Conservation (phyloP, 805 yeast species). For the Peterozyma toletana region DNA sequence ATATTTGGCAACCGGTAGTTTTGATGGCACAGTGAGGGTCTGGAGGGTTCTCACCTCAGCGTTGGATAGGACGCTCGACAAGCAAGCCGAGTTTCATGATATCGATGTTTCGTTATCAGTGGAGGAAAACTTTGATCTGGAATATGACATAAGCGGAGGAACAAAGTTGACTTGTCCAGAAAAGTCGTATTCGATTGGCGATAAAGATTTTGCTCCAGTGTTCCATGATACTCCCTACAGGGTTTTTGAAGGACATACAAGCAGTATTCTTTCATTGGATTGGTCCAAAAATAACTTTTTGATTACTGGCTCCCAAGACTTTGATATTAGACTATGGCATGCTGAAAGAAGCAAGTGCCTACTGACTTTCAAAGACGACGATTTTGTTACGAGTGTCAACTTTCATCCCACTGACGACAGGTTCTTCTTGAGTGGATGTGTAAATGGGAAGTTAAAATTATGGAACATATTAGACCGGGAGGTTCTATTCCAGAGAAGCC, state of each 20-base stretch:
- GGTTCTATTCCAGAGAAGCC: conserved; percentile 52
- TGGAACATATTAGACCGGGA: conserved; percentile 79
- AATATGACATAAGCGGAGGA: neutral
- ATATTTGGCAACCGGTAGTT: conserved; percentile 78
- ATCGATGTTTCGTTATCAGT: conserved; percentile 1
- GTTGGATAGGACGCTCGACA: conserved; percentile 14
- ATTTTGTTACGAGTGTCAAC: conserved; percentile 71
- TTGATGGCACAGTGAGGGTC: conserved; percentile 57
- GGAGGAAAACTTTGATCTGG: conserved; percentile 3
- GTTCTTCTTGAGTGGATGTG: conserved; percentile 75
- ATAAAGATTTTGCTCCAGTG: conserved; percentile 59
- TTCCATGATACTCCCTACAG: conserved; percentile 62
- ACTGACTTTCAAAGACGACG: conserved; percentile 63
- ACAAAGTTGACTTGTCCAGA: conserved; percentile 9
- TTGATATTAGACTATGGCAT: conserved; percentile 81
- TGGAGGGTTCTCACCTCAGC: conserved; percentile 81
- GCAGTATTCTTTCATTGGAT: conserved; percentile 66
- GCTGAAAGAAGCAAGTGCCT: conserved; percentile 58
- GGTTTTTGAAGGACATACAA: conserved; percentile 58
- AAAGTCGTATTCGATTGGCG: conserved; percentile 1
- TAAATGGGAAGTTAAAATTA: conserved; percentile 68
- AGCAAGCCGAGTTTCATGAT: conserved; percentile 1
- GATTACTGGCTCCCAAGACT: conserved; percentile 67
- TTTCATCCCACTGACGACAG: conserved; percentile 87
- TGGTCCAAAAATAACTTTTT: conserved; percentile 88